Base-by-base conservation (phyloP, 129 eudicot genomes). In the Flaveria bidentis region DNA sequence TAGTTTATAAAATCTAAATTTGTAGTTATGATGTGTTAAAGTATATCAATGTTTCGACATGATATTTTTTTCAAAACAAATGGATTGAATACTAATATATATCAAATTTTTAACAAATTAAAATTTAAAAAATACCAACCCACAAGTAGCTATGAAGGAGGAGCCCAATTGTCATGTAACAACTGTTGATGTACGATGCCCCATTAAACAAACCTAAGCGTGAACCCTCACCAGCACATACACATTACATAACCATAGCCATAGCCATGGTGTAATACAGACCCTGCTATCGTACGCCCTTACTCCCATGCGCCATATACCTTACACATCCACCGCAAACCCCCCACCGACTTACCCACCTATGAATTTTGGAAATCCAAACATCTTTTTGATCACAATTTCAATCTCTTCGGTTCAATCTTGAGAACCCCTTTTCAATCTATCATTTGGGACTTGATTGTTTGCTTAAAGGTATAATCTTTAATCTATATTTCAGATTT, bases 231-330 rank as follows among this genome's bases (percentile, higher is more conserved):
- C 74, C 74, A 76, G 74, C 80, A 22, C 57, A 63, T 50, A 49
- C 52, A 41, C 72, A 75, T 33, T 33, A 5, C 36, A 30, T 30
- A 30, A 5, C 5, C 30, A 26, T 26, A 26, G 36, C 36, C 36
- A 52, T 28, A 57, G 4, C 33, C 26, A 57, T 25, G 77, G 78
- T 61, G 70, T 75, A 36, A 67, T 42, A 44, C 69, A 80, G 64
- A 55, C 50, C 20, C 49, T 81, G 85, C 85, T 81, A 76, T 81
- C 81, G 73, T 81, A 61, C 81, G 85, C 85, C 46, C 69, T 58
- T 71, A 63, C 81, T 51, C 63, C 77, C 81, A 51, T 76, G 78
- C 81, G 80, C 81, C 78, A 81, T 64, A 69, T 46, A 53, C 39
- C 77, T n/a, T 65, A 74, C 74, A 65, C 68, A 44, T 39, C 60